These are phyloP conservation scores for Capronia americana DNA, from an alignment of 2,329 filamentous ascomycete genomes.

Conservation along the genomic window DNA sequence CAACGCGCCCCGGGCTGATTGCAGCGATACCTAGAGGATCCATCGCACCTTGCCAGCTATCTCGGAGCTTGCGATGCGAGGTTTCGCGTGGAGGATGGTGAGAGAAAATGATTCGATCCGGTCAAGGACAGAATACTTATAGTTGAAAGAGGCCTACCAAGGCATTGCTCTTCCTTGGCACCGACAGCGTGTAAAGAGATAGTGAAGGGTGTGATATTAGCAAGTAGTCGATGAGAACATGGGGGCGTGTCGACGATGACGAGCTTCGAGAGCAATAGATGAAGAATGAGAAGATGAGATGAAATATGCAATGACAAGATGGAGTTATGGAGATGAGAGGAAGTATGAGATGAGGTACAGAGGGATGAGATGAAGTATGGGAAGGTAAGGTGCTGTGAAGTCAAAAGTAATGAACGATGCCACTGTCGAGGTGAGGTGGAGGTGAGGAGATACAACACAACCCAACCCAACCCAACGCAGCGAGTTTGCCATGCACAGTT, in stretches of 20 bases:
- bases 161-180: neutral
- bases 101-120: neutral
- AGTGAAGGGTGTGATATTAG: neutral
- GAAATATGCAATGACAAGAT: no score
- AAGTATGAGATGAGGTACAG: neutral
- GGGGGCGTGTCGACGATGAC: neutral
- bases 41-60: slow-evolving; percentile 12
- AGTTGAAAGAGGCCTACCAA: neutral
- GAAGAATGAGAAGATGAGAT: neutral
- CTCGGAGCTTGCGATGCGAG: neutral
- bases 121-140: neutral
- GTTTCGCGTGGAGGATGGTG: neutral
- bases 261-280: no score
- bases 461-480: neutral
- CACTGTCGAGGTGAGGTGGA: neutral
- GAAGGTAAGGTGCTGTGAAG: neutral
- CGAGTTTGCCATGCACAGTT: neutral
- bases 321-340: neutral
- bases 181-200: neutral
- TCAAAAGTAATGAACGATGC: neutral
- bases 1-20: neutral
- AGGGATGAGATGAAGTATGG: neutral
- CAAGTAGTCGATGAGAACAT: neutral
- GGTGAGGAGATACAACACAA: neutral
- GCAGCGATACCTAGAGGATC: neutral